A percentile compares a stretch with the other conserved stretches of the same genome.
These are phyloP conservation scores for Pseudocercospora vitis DNA, from an alignment of 2,329 filamentous ascomycete genomes.

Conservation along the genomic window DNA sequence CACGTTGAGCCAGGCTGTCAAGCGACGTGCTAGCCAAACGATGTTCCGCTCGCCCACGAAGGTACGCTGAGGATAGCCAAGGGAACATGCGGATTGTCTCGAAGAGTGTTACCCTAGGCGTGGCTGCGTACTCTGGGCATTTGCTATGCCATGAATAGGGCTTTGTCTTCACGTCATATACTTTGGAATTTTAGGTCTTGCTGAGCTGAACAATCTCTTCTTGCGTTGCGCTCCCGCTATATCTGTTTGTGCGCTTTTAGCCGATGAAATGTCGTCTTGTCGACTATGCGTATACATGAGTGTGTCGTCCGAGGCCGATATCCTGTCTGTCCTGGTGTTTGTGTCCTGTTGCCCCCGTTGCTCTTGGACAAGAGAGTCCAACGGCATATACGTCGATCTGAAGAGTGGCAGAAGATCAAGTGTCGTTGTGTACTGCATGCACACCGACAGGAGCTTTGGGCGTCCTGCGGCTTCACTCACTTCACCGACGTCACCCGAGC, in stretches of 20 bases:
- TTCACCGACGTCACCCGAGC: neutral
- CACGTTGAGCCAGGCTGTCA: conserved; percentile 32
- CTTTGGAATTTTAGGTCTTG: too few species aligned
- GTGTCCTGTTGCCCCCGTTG: conserved; percentile 41
- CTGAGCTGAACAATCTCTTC: too few species aligned
- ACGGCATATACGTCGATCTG: conserved; percentile 23
- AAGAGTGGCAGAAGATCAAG: neutral
- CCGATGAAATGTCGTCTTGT: too few species aligned
- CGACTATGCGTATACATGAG: conserved; percentile 46
- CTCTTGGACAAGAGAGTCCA: conserved; percentile 37
- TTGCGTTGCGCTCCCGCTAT: too few species aligned
- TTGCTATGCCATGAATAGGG: too few species aligned
- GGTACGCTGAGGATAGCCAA: conserved; percentile 13
- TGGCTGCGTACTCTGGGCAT: too few species aligned
- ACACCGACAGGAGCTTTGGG: neutral
- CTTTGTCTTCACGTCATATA: too few species aligned
- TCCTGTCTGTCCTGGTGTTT: conserved; percentile 37
- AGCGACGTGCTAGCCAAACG: conserved; percentile 28
- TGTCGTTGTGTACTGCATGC: neutral
- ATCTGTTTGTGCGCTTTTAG: too few species aligned
- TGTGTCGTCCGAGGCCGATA: conserved; percentile 40
- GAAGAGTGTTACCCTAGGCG: too few species aligned
- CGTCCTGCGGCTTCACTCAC: neutral
- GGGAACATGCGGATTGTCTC: too few species aligned
- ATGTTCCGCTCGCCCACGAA: conserved; percentile 31